Conservation (phyloP, 441 rosid species). For the Bocquillonia castaneifolia region DNA sequence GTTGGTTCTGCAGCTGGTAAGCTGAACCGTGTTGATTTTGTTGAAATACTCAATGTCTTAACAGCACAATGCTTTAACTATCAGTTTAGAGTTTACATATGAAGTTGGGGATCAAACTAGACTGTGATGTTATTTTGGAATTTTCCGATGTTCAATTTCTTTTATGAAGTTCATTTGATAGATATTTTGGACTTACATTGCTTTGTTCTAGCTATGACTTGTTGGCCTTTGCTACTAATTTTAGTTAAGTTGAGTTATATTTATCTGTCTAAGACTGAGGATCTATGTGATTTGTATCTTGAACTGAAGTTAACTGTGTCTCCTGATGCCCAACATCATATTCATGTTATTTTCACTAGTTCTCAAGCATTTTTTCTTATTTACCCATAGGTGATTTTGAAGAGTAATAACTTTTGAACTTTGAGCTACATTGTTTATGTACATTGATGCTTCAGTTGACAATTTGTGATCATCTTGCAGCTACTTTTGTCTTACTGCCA, state of each 20-base stretch:
- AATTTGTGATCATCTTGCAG: constrained; percentile 55
- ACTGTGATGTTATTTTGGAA: neutral
- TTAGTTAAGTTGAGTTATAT: neutral
- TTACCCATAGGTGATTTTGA: neutral
- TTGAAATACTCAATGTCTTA: constrained; percentile 1
- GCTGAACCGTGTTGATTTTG: constrained; percentile 17
- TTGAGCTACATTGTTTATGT: neutral
- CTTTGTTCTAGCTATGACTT: neutral
- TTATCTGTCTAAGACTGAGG: neutral
- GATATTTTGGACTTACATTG: neutral
- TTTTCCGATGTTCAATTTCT: neutral
- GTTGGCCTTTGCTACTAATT: neutral
- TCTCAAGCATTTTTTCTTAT: neutral
- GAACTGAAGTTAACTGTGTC: neutral
- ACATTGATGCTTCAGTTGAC: constrained; percentile 7
- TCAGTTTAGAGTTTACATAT: neutral
- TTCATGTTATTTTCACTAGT: neutral
- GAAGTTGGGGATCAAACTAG: neutral
- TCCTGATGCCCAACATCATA: neutral
- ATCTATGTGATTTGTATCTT: neutral
- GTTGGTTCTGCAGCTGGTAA: constrained; percentile 96
- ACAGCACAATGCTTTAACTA: neutral
- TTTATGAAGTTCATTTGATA: neutral
- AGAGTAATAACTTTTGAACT: neutral
- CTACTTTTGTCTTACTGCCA: constrained; percentile 75